These are phyloP conservation scores for Penicillium vulpinum DNA, from an alignment of 2,329 filamentous ascomycete genomes.

Conservation along the genomic window DNA sequence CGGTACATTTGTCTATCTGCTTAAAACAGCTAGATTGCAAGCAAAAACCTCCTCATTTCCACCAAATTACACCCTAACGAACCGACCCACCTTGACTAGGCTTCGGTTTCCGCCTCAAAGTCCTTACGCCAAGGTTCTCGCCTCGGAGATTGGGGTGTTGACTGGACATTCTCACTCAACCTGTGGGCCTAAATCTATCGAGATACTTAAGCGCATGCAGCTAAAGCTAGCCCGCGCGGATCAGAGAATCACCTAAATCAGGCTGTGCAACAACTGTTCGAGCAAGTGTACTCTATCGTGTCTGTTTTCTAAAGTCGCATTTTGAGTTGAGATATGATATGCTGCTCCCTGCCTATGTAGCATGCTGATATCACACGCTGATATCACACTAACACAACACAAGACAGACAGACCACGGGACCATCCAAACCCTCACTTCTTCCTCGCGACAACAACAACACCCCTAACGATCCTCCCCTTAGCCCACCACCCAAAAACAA, in stretches of 20 bases:
- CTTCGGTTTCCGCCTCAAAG: too few species aligned
- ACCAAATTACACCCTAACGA: too few species aligned
- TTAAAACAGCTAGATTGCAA: too few species aligned
- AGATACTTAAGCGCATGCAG: neutral
- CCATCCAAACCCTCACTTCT: neutral
- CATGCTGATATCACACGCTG: neutral
- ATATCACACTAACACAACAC: neutral
- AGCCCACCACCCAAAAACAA: conserved; percentile 47
- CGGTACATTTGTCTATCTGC: too few species aligned
- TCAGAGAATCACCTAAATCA: neutral
- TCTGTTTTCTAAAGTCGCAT: neutral
- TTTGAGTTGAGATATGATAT: neutral
- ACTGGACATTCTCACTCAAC: too few species aligned
- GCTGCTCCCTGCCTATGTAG: neutral
- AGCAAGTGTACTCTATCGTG: neutral
- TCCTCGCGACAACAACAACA: conserved; percentile 42
- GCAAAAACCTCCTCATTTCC: too few species aligned
- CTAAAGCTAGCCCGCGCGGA: neutral
- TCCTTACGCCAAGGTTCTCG: too few species aligned
- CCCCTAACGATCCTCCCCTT: conserved; percentile 40
- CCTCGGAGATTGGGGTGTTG: too few species aligned
- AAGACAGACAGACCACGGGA: too few species aligned
- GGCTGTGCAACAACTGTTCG: neutral
- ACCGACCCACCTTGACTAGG: too few species aligned
- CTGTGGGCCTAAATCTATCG: neutral